Conservation (phyloP, 768 basidiomycete genomes). For the Suillus discolor region DNA sequence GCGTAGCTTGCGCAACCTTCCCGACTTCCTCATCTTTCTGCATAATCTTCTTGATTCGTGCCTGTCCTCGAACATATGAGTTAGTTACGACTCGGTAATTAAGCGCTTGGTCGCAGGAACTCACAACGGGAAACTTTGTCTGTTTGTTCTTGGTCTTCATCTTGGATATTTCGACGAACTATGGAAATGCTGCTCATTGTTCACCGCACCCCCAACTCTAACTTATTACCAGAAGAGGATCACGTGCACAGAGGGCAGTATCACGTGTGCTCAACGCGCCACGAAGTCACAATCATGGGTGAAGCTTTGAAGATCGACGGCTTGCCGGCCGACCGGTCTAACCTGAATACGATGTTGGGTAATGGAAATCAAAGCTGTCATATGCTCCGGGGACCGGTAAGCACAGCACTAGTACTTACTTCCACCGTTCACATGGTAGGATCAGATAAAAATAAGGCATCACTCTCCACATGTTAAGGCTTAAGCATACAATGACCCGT, state of each 20-base stretch:
- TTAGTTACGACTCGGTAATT: slow-evolving; percentile 6
- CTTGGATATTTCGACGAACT: background rate
- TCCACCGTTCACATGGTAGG: background rate
- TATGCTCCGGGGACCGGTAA: background rate
- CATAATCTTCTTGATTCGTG: slow-evolving; percentile 99
- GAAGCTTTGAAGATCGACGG: too few species aligned
- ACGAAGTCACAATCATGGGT: background rate
- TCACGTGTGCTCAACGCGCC: slow-evolving; percentile 2
- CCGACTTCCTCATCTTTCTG: slow-evolving; percentile 99
- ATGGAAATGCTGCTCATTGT: background rate
- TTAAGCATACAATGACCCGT: too few species aligned
- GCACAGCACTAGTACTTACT: background rate
- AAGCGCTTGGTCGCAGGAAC: slow-evolving; percentile 28
- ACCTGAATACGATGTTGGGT: background rate
- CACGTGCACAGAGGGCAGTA: background rate
- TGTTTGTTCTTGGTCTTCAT: slow-evolving; percentile 94
- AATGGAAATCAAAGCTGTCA: background rate
- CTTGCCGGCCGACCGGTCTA: too few species aligned
- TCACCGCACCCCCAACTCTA: background rate
- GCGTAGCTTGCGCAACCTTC: slow-evolving; percentile 95
- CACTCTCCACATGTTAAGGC: background rate
- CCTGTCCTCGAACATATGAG: slow-evolving; percentile 47
- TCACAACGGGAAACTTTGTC: slow-evolving; percentile 88
- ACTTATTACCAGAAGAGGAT: background rate
- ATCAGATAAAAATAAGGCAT: background rate